Evolutionary conservation across 306 rosid genomes (phyloP).

Genomic region (Cucumis cinereus): DNA sequence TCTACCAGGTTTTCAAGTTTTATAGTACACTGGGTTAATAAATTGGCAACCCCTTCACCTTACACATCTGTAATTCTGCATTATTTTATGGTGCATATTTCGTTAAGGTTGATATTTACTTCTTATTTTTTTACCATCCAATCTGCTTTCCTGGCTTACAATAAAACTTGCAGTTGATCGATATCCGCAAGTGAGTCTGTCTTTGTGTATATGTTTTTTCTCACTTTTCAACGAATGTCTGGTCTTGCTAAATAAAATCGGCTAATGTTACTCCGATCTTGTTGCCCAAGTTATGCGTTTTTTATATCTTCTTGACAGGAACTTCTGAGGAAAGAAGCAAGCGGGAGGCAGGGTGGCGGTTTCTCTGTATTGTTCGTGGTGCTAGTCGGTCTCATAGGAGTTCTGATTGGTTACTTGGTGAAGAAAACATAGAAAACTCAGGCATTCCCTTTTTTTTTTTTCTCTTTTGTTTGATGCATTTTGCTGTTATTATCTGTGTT

Average conservation of each 20-base stretch:
- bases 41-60: not conserved
- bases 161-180: not conserved
- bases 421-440: slow-evolving; percentile 15
- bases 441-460: not conserved
- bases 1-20: not conserved
- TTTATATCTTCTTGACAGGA: slow-evolving; percentile 12
- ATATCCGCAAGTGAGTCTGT: not conserved
- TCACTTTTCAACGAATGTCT: not conserved
- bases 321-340: slow-evolving; percentile 18
- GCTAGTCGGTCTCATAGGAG: slow-evolving; percentile 28
- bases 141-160: not conserved
- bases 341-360: slow-evolving; percentile 11
- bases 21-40: not conserved
- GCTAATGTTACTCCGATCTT: not conserved
- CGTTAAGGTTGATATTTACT: not conserved
- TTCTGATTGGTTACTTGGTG: slow-evolving; percentile 23
- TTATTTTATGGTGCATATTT: not conserved
- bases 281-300: not conserved
- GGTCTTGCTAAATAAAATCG: not conserved
- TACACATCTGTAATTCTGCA: not conserved
- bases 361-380: slow-evolving; percentile 23
- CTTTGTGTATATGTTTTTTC: not conserved
- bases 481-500: slow-evolving; percentile 3
- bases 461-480: not conserved
- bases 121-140: not conserved